Conservation (phyloP, 441 rosid species). For the Francoa sonchifolia region DNA sequence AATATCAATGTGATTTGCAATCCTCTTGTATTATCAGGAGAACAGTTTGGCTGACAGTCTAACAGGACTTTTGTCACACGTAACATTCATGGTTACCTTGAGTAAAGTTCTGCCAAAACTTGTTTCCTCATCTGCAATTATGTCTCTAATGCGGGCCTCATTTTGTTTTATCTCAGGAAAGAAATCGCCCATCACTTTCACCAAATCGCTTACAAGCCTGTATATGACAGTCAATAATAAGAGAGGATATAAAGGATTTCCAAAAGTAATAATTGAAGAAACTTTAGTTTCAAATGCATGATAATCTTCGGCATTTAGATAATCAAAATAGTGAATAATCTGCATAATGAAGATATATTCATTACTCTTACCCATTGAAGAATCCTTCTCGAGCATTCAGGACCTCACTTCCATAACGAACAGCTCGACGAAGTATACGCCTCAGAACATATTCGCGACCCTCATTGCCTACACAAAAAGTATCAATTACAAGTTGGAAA, state of each 20-base stretch:
- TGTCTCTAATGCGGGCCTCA: constrained; percentile 54
- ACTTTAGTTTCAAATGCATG: neutral
- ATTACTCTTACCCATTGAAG: constrained; percentile 59
- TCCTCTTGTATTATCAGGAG: too few relatives aligned
- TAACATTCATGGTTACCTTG: constrained; percentile 39
- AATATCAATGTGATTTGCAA: too few relatives aligned
- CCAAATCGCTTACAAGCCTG: constrained; percentile 75
- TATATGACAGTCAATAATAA: too few relatives aligned
- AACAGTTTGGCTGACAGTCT: too few relatives aligned
- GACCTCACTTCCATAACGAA: constrained; percentile 89
- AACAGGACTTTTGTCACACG: neutral
- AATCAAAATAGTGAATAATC: neutral
- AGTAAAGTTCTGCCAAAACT: constrained; percentile 90
- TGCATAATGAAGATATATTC: constrained; percentile 1
- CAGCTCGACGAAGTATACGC: constrained; percentile 98
- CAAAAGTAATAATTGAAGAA: neutral
- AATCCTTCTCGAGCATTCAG: constrained; percentile 86
- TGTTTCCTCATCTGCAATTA: constrained; percentile 74
- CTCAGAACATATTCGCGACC: constrained; percentile 95
- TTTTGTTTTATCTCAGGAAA: constrained; percentile 84
- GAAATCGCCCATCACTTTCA: constrained; percentile 66
- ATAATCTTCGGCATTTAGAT: too few relatives aligned
- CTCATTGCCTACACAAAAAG: constrained; percentile 60
- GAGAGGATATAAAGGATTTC: too few relatives aligned
- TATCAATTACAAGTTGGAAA: neutral